phyloP scores from a whole-genome alignment of 768 basidiomycete genomes.

The Suillus plorans region DNA sequence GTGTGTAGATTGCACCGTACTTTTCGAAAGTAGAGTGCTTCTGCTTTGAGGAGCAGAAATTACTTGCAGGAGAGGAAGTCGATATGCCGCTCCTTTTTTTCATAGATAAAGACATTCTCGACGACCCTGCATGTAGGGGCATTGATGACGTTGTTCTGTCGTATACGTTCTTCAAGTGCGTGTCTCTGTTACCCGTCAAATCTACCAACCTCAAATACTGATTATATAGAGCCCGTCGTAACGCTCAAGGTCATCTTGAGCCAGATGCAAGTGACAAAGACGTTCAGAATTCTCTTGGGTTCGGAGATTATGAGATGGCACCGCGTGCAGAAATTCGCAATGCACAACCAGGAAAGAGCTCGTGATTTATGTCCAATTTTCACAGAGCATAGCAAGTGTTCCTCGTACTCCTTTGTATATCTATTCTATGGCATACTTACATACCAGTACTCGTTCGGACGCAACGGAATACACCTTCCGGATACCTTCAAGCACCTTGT shows the following conservation, averaged over 20 bases:
- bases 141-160: conserved; percentile 91
- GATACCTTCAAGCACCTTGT: not conserved
- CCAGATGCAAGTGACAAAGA: conserved; percentile 85
- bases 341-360: conserved; percentile 4
- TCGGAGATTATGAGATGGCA: conserved; percentile 56
- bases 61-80: conserved; percentile 93
- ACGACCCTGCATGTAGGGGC: conserved; percentile 85
- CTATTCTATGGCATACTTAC: not conserved
- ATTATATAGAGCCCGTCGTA: conserved; percentile 73
- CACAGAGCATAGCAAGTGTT: not conserved
- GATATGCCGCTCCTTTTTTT: conserved; percentile 99
- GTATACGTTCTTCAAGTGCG: conserved; percentile 96
- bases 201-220: not conserved
- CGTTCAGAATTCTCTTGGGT: conserved; percentile 80
- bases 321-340: conserved; percentile 32
- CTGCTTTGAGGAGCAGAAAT: conserved; percentile 97
- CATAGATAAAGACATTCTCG: conserved; percentile 95
- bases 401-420: not conserved
- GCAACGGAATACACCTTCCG: not conserved
- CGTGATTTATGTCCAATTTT: not conserved
- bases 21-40: conserved; percentile 99
- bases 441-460: not conserved
- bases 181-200: conserved; percentile 11
- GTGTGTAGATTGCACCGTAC: conserved; percentile 85
- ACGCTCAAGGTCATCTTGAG: conserved; percentile 80